A percentile compares a stretch with the other conserved stretches of the same genome.
Conservation (phyloP, 1,284 basidiomycete genomes). For the Papiliotrema terrestris region DNA sequence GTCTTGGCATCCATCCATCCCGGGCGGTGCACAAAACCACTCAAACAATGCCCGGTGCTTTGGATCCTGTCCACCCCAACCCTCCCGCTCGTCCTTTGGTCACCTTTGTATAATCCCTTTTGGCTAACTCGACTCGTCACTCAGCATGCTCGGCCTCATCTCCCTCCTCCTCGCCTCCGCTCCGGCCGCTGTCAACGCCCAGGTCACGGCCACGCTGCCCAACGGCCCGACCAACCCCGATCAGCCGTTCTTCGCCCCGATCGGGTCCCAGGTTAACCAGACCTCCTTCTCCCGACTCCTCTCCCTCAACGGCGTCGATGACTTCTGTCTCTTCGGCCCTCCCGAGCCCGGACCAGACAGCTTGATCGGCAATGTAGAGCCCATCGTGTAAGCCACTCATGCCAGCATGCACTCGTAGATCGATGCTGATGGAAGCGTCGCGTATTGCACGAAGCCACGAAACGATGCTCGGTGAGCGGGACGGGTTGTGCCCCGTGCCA, state of each 20-base stretch:
- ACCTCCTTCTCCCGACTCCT: constrained; percentile 44
- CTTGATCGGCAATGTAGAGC: constrained; percentile 45
- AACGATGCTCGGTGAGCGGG: constrained; percentile 32
- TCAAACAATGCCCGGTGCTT: not conserved
- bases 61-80: not conserved
- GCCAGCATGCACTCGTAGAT: no score
- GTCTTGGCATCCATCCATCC: not conserved
- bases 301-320: constrained; percentile 45
- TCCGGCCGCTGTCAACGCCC: constrained; percentile 13
- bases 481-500: not conserved
- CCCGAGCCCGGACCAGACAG: constrained; percentile 29
- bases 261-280: constrained; percentile 45
- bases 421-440: constrained; percentile 12
- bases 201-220: constrained; percentile 40
- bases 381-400: constrained; percentile 17
- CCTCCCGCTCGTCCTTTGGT: not conserved
- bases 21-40: not conserved
- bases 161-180: constrained; percentile 1
- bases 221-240: constrained; percentile 49
- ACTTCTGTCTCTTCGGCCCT: constrained; percentile 48
- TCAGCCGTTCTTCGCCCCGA: constrained; percentile 31
- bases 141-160: not conserved
- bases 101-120: not conserved
- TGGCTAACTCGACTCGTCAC: not conserved
- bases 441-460: constrained; percentile 43